Evolutionary conservation across 805 yeast genomes (phyloP).

Genomic region (Zygotorulaspora chibaensis): DNA sequence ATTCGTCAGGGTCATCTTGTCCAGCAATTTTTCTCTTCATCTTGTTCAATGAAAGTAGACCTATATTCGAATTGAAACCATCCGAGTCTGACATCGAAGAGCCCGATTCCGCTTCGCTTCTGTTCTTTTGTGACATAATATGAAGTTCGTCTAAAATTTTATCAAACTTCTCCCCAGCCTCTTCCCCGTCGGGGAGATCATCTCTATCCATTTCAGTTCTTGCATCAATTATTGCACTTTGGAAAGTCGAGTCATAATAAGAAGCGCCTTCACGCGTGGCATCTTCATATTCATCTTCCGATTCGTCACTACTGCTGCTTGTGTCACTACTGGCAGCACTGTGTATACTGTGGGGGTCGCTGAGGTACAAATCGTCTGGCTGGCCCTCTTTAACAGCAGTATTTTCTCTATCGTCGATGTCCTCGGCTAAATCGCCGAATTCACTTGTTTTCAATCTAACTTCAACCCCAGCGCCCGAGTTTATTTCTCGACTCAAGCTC

Average conservation of each 20-base stretch:
- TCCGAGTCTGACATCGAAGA: conserved; percentile 28
- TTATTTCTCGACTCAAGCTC: conserved; percentile 25
- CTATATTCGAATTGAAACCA: conserved; percentile 25
- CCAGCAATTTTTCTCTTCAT: conserved; percentile 27
- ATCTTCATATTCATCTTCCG: conserved; percentile 7
- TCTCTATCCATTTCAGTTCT: conserved; percentile 8
- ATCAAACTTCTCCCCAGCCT: conserved; percentile 13
- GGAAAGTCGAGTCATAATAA: background rate
- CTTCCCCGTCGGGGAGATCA: conserved; percentile 6
- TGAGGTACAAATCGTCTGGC: background rate
- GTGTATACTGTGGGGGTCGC: background rate
- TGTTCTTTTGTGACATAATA: conserved; percentile 9
- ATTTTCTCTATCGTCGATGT: conserved; percentile 1
- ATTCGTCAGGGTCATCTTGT: conserved; percentile 24
- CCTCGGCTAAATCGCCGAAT: background rate
- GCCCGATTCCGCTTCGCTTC: conserved; percentile 10
- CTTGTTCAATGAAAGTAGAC: conserved; percentile 28
- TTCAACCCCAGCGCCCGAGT: background rate
- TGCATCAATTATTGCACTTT: conserved; percentile 12
- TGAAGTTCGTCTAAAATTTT: conserved; percentile 9
- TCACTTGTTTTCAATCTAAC: background rate
- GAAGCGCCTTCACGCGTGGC: conserved; percentile 1
- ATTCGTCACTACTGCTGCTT: conserved; percentile 5
- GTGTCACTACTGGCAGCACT: conserved; percentile 8
- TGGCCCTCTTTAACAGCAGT: background rate